phyloP scores from a whole-genome alignment of 805 yeast genomes.

The Ogataea pilisensis region DNA sequence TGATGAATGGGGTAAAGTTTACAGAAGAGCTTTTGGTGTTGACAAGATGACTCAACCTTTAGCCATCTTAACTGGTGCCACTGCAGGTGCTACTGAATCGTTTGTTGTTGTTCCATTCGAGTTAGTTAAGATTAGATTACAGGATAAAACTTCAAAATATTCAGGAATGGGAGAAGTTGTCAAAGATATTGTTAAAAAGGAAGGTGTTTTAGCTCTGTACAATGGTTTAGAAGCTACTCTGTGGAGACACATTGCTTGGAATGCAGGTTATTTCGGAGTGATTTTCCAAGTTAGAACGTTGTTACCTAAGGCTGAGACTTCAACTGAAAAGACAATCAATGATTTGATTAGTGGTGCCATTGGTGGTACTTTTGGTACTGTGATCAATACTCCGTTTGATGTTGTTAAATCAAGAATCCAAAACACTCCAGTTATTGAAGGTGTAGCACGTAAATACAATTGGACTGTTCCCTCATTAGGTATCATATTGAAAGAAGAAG shows the following conservation, averaged over 20 bases:
- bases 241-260: conserved; percentile 97
- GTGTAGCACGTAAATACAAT: conserved; percentile 80
- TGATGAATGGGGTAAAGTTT: conserved; percentile 91
- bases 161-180: conserved; percentile 83
- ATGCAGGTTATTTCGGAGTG: conserved; percentile 96
- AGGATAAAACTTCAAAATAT: conserved; percentile 79
- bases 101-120: conserved; percentile 98
- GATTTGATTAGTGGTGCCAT: conserved; percentile 90
- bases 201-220: conserved; percentile 81
- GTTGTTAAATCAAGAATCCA: conserved; percentile 97
- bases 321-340: conserved; percentile 73
- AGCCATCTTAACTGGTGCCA: conserved; percentile 91
- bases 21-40: conserved; percentile 67
- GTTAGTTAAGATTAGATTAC: conserved; percentile 89
- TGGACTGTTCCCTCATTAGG: conserved; percentile 85
- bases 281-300: conserved; percentile 80
- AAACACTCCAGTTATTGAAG: conserved; percentile 58
- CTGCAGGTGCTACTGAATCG: conserved; percentile 97
- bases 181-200: conserved; percentile 59
- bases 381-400: conserved; percentile 93
- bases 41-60: conserved; percentile 70
- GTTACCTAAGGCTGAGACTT: conserved; percentile 71
- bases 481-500: conserved; percentile 84
- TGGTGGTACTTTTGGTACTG: conserved; percentile 97
- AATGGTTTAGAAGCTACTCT: conserved; percentile 95